phyloP scores from a whole-genome alignment of 192 early-diverging fungal genomes.

The Thamnidium elegans region DNA sequence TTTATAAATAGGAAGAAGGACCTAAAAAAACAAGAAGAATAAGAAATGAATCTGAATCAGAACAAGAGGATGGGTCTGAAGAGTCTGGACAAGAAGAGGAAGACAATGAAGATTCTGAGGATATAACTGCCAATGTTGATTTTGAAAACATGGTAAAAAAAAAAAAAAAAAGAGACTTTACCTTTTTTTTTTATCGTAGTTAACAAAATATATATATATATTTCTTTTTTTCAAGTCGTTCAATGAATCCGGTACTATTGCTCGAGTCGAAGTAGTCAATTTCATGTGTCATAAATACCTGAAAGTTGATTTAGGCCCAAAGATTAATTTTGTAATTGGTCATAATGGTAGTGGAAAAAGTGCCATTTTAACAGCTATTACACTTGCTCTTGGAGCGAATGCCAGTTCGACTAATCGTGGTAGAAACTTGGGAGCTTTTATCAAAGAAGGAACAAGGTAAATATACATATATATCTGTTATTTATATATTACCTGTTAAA shows the following conservation, averaged over 20 bases:
- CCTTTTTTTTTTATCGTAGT: not conserved
- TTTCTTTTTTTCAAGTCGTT: conserved; percentile 28
- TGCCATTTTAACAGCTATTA: conserved; percentile 89
- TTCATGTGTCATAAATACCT: conserved; percentile 95
- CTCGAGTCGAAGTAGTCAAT: conserved; percentile 77
- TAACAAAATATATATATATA: not conserved
- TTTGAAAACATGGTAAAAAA: not conserved
- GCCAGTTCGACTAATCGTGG: conserved; percentile 86
- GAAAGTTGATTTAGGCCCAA: conserved; percentile 72
- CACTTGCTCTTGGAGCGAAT: conserved; percentile 89
- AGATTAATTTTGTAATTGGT: conserved; percentile 96
- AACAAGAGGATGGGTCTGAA: too few species aligned
- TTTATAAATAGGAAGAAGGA: too few species aligned
- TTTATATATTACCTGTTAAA: not conserved
- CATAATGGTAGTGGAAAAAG: conserved; percentile 99
- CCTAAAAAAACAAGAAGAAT: too few species aligned
- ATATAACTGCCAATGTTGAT: not conserved
- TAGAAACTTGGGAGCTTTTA: conserved; percentile 67
- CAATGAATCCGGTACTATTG: conserved; percentile 73
- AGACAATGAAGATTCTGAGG: not conserved
- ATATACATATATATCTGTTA: too few species aligned
- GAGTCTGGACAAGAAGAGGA: not conserved
- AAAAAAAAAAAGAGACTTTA: not conserved
- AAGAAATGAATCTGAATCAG: too few species aligned
- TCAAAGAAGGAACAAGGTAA: conserved; percentile 77